Conservation (phyloP, 2,329 filamentous ascomycete species). For the Fusarium albidum region DNA sequence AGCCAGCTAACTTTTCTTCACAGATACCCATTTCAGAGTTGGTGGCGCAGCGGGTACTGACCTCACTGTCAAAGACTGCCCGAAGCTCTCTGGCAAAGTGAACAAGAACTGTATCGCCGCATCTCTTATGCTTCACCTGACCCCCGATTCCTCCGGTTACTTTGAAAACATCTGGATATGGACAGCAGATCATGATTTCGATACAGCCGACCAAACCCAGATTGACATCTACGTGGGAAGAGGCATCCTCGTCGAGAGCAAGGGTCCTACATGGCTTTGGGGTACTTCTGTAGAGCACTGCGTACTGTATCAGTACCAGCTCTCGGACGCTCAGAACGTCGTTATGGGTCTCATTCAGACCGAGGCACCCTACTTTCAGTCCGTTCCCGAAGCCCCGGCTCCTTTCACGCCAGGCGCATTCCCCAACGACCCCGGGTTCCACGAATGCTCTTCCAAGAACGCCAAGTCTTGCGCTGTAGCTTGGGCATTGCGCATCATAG, state of each 20-base stretch:
- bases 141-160: slow-evolving; percentile 54
- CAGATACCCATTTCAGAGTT: slow-evolving; percentile 57
- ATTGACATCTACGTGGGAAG: slow-evolving; percentile 48
- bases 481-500: slow-evolving; percentile 37
- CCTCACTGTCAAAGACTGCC: slow-evolving; percentile 33
- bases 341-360: slow-evolving; percentile 59
- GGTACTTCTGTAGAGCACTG: slow-evolving; percentile 35
- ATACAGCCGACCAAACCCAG: slow-evolving; percentile 30
- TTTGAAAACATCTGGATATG: slow-evolving; percentile 68
- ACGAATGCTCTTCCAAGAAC: slow-evolving; percentile 5
- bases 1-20: not conserved
- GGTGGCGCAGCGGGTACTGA: slow-evolving; percentile 42
- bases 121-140: slow-evolving; percentile 61
- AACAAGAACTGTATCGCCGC: slow-evolving; percentile 66
- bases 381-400: slow-evolving; percentile 15
- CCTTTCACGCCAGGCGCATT: slow-evolving; percentile 22
- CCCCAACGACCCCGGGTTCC: slow-evolving; percentile 9
- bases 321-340: slow-evolving; percentile 55
- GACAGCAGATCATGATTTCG: slow-evolving; percentile 71
- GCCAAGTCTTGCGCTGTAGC: slow-evolving; percentile 30
- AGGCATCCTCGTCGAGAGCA: slow-evolving; percentile 45
- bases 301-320: slow-evolving; percentile 58
- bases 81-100: slow-evolving; percentile 15
- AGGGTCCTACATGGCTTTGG: slow-evolving; percentile 44
- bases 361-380: slow-evolving; percentile 37